Evolutionary conservation across 139 green algal species (phyloP).

Genomic region (Chlamydomonas applanata): DNA sequence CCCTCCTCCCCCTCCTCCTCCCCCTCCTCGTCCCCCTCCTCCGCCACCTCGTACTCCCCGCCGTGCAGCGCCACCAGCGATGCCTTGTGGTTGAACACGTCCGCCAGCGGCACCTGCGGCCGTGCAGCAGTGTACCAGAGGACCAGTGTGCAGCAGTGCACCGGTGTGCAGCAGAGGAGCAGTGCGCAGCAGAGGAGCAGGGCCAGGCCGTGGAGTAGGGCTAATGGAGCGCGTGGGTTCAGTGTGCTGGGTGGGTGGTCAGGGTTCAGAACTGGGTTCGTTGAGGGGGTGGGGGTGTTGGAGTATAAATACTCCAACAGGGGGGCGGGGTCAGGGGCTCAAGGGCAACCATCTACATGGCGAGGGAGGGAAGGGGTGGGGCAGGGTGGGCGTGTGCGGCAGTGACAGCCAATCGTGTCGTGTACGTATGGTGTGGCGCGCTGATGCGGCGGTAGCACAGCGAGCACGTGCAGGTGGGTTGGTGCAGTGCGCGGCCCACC

Average conservation of each 20-base stretch:
- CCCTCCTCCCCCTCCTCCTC: conserved; percentile 17
- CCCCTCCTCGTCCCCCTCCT: conserved; percentile 16
- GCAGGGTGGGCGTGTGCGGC: conserved; percentile 1
- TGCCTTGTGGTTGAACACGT: conserved; percentile 91
- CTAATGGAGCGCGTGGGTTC: neutral
- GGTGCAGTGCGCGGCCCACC: neutral
- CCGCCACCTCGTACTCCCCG: neutral
- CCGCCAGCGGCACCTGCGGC: conserved; percentile 70
- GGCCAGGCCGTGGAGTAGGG: neutral
- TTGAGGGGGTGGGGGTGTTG: neutral
- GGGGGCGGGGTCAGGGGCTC: too few species aligned
- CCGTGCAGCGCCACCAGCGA: conserved; percentile 49
- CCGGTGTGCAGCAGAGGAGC: neutral
- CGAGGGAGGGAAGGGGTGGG: neutral
- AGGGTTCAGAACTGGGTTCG: neutral
- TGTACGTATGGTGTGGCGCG: too few species aligned
- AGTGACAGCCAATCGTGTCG: neutral
- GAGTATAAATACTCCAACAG: too few species aligned
- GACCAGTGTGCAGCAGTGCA: neutral
- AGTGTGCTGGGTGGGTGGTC: neutral
- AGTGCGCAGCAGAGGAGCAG: too few species aligned
- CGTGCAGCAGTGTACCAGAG: conserved; percentile 33
- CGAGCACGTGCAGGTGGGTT: too few species aligned
- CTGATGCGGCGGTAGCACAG: too few species aligned
- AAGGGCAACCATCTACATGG: neutral